phyloP scores from a whole-genome alignment of 2,329 filamentous ascomycete species.

The Colletotrichum sp. region DNA sequence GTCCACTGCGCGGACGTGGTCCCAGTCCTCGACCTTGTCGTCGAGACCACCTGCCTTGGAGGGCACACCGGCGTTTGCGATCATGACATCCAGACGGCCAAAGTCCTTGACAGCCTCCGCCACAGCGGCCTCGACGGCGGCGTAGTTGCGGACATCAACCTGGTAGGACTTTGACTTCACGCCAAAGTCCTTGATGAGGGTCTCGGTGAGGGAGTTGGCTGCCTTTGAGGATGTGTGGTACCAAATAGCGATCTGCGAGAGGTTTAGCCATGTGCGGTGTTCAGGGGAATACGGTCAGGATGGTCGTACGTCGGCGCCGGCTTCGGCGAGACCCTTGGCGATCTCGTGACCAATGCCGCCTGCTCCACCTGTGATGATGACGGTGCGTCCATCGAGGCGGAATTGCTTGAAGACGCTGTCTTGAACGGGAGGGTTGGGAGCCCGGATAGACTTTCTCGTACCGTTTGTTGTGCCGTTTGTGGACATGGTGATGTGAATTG shows the following conservation, averaged over 20 bases:
- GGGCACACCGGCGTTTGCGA: slow-evolving; percentile 39
- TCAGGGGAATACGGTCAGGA: background rate
- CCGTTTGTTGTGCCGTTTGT: background rate
- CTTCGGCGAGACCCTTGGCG: slow-evolving; percentile 6
- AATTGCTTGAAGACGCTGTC: slow-evolving; percentile 16
- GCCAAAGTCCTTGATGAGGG: slow-evolving; percentile 1
- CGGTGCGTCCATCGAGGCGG: slow-evolving; percentile 13
- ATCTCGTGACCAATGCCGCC: slow-evolving; percentile 6
- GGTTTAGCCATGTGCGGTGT: background rate
- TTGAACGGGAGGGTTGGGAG: background rate
- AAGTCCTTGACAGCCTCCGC: slow-evolving; percentile 38
- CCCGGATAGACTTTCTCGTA: background rate
- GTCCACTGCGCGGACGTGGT: slow-evolving; percentile 32
- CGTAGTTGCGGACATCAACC: slow-evolving; percentile 37
- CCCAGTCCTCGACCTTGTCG: slow-evolving; percentile 32
- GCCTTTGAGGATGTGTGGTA: slow-evolving; percentile 7
- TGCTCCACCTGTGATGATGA: slow-evolving; percentile 6
- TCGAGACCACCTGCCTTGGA: slow-evolving; percentile 35
- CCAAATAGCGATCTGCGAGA: slow-evolving; percentile 1
- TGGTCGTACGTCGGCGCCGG: slow-evolving; percentile 10
- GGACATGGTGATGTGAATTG: background rate
- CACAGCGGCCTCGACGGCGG: slow-evolving; percentile 28
- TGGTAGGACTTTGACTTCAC: slow-evolving; percentile 34
- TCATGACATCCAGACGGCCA: slow-evolving; percentile 37
- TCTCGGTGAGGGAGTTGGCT: background rate